Evolutionary conservation across 306 rosid species (phyloP).

Genomic region (Lathyrus sativus): DNA sequence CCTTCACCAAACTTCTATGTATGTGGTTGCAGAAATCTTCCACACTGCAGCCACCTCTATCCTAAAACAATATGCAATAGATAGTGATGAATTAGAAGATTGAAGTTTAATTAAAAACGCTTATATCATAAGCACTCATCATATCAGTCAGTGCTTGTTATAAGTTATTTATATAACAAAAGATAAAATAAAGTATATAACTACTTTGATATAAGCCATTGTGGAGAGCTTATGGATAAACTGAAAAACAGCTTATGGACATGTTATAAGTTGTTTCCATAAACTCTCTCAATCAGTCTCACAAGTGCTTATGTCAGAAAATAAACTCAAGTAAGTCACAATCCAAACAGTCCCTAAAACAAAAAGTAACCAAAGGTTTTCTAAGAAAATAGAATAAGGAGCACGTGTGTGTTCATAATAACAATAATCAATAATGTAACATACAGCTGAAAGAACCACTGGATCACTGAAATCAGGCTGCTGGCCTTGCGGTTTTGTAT

Average conservation of each 20-base stretch:
- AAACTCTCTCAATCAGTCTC: neutral
- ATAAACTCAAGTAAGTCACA: neutral
- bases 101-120: neutral
- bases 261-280: neutral
- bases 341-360: neutral
- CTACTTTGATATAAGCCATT: neutral
- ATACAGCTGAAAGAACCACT: slow-evolving; percentile 91
- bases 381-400: slow-evolving; percentile 21
- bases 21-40: slow-evolving; percentile 98
- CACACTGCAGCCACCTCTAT: slow-evolving; percentile 96
- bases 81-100: slow-evolving; percentile 30
- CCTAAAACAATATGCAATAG: slow-evolving; percentile 54
- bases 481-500: slow-evolving; percentile 99
- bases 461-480: slow-evolving; percentile 96
- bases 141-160: neutral
- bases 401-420: slow-evolving; percentile 11
- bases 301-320: neutral
- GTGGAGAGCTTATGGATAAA: neutral
- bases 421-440: slow-evolving; percentile 40
- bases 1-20: slow-evolving; percentile 95
- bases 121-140: neutral
- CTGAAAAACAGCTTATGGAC: neutral
- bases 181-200: neutral
- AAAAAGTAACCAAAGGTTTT: slow-evolving; percentile 11
- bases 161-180: neutral